Evolutionary conservation across 495 filamentous ascomycete genomes (phyloP).

Genomic region (Rostrohypoxylon terebratum): DNA sequence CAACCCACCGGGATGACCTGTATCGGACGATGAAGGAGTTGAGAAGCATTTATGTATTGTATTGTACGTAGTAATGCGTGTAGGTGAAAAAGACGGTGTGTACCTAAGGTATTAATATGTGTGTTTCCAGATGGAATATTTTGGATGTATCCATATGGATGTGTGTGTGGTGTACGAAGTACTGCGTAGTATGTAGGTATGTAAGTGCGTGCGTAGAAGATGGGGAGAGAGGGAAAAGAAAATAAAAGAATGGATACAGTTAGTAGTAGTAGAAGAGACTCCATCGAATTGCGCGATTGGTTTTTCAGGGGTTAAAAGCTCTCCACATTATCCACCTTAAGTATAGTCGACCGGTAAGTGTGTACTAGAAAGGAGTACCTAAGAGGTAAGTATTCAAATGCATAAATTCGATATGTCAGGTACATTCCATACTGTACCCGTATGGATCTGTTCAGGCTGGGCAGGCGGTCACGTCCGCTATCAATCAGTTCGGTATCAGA

Average conservation of each 20-base stretch:
- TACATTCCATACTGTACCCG: slow-evolving; percentile 39
- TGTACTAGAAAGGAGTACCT: not conserved
- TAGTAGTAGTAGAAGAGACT: not conserved
- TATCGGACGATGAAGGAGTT: slow-evolving; percentile 6
- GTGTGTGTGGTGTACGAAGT: not conserved
- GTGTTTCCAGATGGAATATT: not conserved
- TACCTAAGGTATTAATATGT: no score
- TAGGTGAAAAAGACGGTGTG: slow-evolving; percentile 16
- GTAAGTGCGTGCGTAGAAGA: not conserved
- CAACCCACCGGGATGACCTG: not conserved
- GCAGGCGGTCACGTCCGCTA: slow-evolving; percentile 25
- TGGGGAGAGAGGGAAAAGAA: not conserved
- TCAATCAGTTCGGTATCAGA: slow-evolving; percentile 18
- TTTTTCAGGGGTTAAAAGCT: not conserved
- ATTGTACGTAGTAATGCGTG: not conserved
- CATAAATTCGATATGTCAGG: slow-evolving; percentile 4
- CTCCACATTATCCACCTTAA: slow-evolving; percentile 23
- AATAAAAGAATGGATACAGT: slow-evolving; percentile 4
- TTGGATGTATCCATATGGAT: not conserved
- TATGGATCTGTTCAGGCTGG: slow-evolving; percentile 20
- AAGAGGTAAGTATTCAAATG: not conserved
- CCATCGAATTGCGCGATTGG: slow-evolving; percentile 17
- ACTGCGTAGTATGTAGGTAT: not conserved
- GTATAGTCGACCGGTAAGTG: slow-evolving; percentile 16
- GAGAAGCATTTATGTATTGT: not conserved